Evolutionary conservation across 2,329 filamentous ascomycete genomes (phyloP).

Genomic region (Mariannaea elegans): DNA sequence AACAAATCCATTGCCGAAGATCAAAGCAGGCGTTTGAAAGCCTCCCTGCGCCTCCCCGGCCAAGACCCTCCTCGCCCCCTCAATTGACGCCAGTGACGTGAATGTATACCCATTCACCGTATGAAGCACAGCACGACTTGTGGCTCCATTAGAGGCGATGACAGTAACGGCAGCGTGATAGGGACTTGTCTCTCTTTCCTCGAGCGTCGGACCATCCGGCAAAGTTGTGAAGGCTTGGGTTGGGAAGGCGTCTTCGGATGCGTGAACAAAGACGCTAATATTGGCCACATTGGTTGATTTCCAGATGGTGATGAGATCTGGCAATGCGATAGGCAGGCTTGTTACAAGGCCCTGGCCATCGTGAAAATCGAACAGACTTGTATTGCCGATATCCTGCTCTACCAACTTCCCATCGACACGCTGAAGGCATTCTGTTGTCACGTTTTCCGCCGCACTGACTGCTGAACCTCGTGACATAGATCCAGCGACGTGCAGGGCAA

Average conservation of each 20-base stretch:
- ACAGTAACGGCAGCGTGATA: neutral
- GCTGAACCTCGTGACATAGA: neutral
- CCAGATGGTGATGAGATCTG: constrained; percentile 3
- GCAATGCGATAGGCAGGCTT: neutral
- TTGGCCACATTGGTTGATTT: neutral
- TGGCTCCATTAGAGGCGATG: neutral
- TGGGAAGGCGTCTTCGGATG: neutral
- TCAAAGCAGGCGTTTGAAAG: neutral
- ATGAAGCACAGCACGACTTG: neutral
- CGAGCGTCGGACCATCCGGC: neutral
- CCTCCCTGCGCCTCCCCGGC: neutral
- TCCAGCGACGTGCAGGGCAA: neutral
- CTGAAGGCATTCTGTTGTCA: neutral
- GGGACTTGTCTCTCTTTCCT: neutral
- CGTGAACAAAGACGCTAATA: neutral
- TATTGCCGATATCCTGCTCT: neutral
- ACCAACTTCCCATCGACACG: neutral
- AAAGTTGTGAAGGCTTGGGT: neutral
- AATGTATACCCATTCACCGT: constrained; percentile 4
- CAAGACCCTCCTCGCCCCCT: neutral
- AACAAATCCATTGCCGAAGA: neutral
- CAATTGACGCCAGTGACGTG: neutral
- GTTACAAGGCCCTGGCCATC: neutral
- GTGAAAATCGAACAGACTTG: neutral
- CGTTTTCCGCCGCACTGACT: neutral